These are phyloP conservation scores for Dissophora ornata DNA, from an alignment of 192 early-diverging fungal species.

Conservation along the genomic window DNA sequence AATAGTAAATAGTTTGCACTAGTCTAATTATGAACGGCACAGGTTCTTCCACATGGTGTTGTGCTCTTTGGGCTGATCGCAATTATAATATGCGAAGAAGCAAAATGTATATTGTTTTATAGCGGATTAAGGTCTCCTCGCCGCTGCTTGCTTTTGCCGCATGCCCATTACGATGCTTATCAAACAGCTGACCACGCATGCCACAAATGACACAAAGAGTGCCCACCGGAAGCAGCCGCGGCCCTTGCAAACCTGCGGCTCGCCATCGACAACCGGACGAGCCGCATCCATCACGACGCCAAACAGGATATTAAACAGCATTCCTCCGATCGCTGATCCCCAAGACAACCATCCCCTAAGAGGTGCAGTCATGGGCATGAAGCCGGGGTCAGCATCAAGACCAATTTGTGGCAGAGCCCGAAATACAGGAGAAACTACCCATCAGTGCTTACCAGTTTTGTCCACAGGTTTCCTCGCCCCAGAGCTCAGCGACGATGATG, in stretches of 20 bases:
- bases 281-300: slow-evolving; percentile 40
- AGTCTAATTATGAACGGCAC: too few species aligned
- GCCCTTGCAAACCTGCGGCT: slow-evolving; percentile 20
- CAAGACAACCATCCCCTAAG: slow-evolving; percentile 48
- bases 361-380: too few species aligned
- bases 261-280: slow-evolving; percentile 14
- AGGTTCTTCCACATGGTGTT: too few species aligned
- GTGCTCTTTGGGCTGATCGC: too few species aligned
- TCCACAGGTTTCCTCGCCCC: slow-evolving; percentile 44
- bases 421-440: too few species aligned
- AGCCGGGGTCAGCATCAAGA: too few species aligned
- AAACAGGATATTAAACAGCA: slow-evolving; percentile 47
- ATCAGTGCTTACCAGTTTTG: slow-evolving; percentile 41
- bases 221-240: slow-evolving; percentile 41
- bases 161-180: slow-evolving; percentile 8
- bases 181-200: slow-evolving; percentile 17
- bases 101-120: too few species aligned
- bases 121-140: background rate
- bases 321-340: slow-evolving; percentile 45
- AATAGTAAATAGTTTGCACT: too few species aligned
- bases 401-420: too few species aligned
- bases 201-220: slow-evolving; percentile 24
- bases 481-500: slow-evolving; percentile 48
- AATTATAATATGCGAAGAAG: too few species aligned
- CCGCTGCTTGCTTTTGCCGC: slow-evolving; percentile 16